Conservation (phyloP, 2,329 filamentous ascomycete species). For the Lizonia empirigonia region DNA sequence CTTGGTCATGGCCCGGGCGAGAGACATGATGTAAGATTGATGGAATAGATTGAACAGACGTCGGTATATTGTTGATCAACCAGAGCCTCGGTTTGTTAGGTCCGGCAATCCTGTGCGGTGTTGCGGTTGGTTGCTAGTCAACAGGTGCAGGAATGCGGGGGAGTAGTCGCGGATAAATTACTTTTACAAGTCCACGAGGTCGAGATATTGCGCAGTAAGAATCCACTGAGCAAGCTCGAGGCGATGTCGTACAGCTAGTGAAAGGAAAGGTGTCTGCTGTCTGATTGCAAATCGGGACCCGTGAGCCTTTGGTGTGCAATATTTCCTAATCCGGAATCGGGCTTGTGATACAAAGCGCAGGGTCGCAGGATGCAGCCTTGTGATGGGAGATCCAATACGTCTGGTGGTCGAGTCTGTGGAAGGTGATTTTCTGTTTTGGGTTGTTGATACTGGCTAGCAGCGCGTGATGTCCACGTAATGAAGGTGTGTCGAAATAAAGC, state of each 20-base stretch:
- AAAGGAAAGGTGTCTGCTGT: slow-evolving; percentile 22
- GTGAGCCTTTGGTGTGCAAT: slow-evolving; percentile 37
- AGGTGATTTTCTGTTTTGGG: slow-evolving; percentile 19
- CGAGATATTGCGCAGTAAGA: slow-evolving; percentile 22
- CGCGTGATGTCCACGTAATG: slow-evolving; percentile 26
- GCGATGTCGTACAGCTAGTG: slow-evolving; percentile 30
- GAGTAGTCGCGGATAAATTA: slow-evolving; percentile 45
- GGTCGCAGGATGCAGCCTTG: slow-evolving; percentile 25
- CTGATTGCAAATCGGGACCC: slow-evolving; percentile 30
- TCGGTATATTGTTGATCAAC: slow-evolving; percentile 20
- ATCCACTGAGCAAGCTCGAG: slow-evolving; percentile 25
- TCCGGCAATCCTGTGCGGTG: slow-evolving; percentile 38
- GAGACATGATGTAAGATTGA: slow-evolving; percentile 56
- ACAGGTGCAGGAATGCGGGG: slow-evolving; percentile 42
- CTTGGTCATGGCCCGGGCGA: slow-evolving; percentile 75
- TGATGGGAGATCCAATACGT: slow-evolving; percentile 16
- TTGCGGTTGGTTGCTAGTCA: slow-evolving; percentile 35
- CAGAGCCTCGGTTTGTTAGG: slow-evolving; percentile 22
- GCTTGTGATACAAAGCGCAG: slow-evolving; percentile 39
- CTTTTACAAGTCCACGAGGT: slow-evolving; percentile 29
- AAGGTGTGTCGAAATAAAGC: slow-evolving; percentile 27
- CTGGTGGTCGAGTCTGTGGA: slow-evolving; percentile 15
- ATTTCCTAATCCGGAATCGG: slow-evolving; percentile 30
- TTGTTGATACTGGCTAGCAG: slow-evolving; percentile 38
- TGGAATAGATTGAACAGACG: slow-evolving; percentile 36